Percentiles rank a stretch among this genome's conserved stretches.
Evolutionary conservation across 805 yeast genomes (phyloP).

Genomic region (Candida michaelii): DNA sequence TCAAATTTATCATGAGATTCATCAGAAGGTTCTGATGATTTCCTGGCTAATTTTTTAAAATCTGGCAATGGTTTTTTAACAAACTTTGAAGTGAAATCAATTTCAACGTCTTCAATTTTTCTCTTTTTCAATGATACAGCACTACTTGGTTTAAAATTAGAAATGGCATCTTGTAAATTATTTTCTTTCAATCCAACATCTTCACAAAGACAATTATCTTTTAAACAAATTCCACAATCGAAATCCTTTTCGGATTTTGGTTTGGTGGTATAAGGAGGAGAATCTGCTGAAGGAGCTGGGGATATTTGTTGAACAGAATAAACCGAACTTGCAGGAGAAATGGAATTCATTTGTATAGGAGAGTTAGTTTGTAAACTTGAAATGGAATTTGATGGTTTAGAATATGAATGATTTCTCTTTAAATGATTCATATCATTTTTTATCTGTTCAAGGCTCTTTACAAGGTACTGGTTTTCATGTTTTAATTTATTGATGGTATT

Average conservation of each 20-base stretch:
- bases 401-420: neutral
- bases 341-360: constrained; percentile 11
- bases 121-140: constrained; percentile 60
- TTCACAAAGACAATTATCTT: constrained; percentile 70
- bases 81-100: constrained; percentile 57
- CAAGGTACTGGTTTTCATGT: constrained; percentile 44
- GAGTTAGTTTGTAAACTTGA: constrained; percentile 4
- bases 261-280: constrained; percentile 35
- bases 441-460: constrained; percentile 44
- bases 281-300: constrained; percentile 53
- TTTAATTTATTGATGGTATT: constrained; percentile 51
- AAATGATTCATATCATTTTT: constrained; percentile 29
- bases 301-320: constrained; percentile 48
- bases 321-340: constrained; percentile 30
- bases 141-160: constrained; percentile 55
- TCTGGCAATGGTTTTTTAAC: constrained; percentile 38
- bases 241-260: constrained; percentile 25
- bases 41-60: constrained; percentile 25
- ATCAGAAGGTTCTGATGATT: neutral
- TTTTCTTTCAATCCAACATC: constrained; percentile 41
- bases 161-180: constrained; percentile 33
- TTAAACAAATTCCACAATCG: constrained; percentile 65
- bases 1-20: constrained; percentile 24
- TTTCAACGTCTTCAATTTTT: constrained; percentile 34
- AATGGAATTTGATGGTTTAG: neutral